A percentile compares a stretch with the other conserved stretches of the same genome.
Conservation (phyloP, 2,329 filamentous ascomycete genomes). For the Pezicula neosporulosa region DNA sequence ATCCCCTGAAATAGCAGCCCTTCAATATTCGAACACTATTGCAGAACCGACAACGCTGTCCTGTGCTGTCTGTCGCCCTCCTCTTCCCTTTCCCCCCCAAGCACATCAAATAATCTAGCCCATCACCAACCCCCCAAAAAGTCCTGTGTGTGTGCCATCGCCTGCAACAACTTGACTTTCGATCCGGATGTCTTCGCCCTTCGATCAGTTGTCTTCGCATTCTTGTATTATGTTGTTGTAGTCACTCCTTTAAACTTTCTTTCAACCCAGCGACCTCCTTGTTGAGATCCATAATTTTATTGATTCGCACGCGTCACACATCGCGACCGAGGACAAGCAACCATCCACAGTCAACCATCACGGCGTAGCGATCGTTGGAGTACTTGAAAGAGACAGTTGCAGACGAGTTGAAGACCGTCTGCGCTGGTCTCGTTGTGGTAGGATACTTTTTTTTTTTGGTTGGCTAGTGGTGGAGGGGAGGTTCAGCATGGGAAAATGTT, state of each 20-base stretch:
- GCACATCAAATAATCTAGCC: background rate
- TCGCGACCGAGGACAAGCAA: slow-evolving; percentile 1
- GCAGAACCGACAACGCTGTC: no score
- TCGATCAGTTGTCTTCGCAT: slow-evolving; percentile 6
- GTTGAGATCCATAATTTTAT: slow-evolving; percentile 4
- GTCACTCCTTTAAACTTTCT: slow-evolving; percentile 26
- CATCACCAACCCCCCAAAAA: no score
- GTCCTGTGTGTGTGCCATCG: slow-evolving; percentile 13
- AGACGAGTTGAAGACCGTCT: slow-evolving; percentile 57
- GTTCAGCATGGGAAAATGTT: background rate
- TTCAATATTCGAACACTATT: no score
- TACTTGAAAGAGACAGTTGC: slow-evolving; percentile 44
- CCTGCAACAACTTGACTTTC: slow-evolving; percentile 11
- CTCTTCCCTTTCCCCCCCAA: background rate
- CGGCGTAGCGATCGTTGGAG: slow-evolving; percentile 6
- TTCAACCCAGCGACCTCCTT: slow-evolving; percentile 9
- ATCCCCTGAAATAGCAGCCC: background rate
- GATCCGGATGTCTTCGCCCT: slow-evolving; percentile 21
- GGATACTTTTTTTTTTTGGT: slow-evolving; percentile 4
- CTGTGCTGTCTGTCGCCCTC: no score
- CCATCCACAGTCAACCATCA: background rate
- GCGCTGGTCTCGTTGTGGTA: slow-evolving; percentile 50
- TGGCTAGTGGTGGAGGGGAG: background rate
- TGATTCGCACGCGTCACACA: slow-evolving; percentile 10
- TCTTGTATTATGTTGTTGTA: slow-evolving; percentile 13